Evolutionary conservation across 2,329 filamentous ascomycete species (phyloP).

Genomic region (Pestalotiopsis sp.): DNA sequence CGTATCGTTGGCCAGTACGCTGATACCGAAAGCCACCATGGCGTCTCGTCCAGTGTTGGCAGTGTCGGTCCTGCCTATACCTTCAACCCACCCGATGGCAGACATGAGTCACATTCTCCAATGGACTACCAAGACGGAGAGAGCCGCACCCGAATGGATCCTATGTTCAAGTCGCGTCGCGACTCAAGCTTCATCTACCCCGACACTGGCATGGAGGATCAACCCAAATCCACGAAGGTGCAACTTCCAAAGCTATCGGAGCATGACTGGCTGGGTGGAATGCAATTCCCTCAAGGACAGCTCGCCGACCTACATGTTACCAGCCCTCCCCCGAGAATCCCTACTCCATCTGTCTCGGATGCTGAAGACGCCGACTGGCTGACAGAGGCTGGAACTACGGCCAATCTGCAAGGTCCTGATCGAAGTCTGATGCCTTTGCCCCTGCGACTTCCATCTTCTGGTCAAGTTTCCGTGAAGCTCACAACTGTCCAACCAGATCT

Average conservation of each 20-base stretch:
- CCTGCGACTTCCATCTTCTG: constrained; percentile 17
- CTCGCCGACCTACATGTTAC: neutral
- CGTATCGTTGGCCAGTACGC: constrained; percentile 36
- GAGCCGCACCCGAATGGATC: neutral
- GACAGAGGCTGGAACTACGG: neutral
- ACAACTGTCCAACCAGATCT: neutral
- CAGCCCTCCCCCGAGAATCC: neutral
- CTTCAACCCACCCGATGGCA: constrained; percentile 2
- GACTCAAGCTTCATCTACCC: neutral
- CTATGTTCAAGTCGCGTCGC: neutral
- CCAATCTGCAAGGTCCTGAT: neutral
- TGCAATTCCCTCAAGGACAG: neutral
- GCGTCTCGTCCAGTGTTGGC: constrained; percentile 13
- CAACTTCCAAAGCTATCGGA: neutral
- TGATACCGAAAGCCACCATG: neutral
- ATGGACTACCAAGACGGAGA: constrained; percentile 12
- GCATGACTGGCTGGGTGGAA: neutral
- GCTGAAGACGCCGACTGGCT: constrained; percentile 1
- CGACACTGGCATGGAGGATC: neutral
- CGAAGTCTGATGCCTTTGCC: constrained; percentile 21
- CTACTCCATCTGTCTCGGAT: neutral
- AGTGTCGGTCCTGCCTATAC: constrained; percentile 13
- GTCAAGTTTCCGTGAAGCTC: constrained; percentile 6
- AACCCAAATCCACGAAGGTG: too few species aligned
- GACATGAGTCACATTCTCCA: constrained; percentile 15